Conservation (phyloP, 148 eudicot genomes). For the Bassia scoparia region DNA sequence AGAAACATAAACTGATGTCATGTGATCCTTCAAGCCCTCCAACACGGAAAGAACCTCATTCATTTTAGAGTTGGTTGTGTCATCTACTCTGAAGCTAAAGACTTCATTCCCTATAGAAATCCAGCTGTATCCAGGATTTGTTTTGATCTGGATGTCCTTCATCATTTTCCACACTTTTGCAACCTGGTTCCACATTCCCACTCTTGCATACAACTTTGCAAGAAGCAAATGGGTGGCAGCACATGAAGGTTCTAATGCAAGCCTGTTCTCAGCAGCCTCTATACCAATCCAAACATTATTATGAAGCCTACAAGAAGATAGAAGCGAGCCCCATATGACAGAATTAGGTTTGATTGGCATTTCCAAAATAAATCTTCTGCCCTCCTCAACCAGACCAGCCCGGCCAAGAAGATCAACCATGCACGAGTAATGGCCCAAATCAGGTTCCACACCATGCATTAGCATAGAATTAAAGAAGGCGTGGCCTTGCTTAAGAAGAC, state of each 20-base stretch:
- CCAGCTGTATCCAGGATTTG: constrained; percentile 46
- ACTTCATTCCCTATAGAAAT: constrained; percentile 37
- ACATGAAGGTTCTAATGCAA: constrained; percentile 43
- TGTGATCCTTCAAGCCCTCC: constrained; percentile 32
- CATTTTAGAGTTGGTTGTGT: constrained; percentile 24
- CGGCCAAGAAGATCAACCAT: constrained; percentile 49
- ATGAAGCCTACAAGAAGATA: constrained; percentile 44
- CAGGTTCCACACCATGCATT: constrained; percentile 28
- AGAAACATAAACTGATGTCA: constrained; percentile 16
- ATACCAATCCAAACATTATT: constrained; percentile 45
- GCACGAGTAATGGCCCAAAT: constrained; percentile 43
- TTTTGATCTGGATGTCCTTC: constrained; percentile 34
- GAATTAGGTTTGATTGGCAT: constrained; percentile 46
- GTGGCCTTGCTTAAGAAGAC: constrained; percentile 38
- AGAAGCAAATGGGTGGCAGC: constrained; percentile 47
- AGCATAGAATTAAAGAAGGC: constrained; percentile 34
- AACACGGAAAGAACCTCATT: constrained; percentile 32
- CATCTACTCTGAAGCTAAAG: constrained; percentile 35
- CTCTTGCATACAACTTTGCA: constrained; percentile 43
- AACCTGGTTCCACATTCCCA: constrained; percentile 44
- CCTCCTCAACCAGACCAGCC: constrained; percentile 37
- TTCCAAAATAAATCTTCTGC: constrained; percentile 29
- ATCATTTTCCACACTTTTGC: constrained; percentile 42
- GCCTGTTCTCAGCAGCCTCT: constrained; percentile 48
- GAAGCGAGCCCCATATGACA: constrained; percentile 43